Conservation (phyloP, 106 monocot species). For the Dendrobium chrysotoxum region DNA sequence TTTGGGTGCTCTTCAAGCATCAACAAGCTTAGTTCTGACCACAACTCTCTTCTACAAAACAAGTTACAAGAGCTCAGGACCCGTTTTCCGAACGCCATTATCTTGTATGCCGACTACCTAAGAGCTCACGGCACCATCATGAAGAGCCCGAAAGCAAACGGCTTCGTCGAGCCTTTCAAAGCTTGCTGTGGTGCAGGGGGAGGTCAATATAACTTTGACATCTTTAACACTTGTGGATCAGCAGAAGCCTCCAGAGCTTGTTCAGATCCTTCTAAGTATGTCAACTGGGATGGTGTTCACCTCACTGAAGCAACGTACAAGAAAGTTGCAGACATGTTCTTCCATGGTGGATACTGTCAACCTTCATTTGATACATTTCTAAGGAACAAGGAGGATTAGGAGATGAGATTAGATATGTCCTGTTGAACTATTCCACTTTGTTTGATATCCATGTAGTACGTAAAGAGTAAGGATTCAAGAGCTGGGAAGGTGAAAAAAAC, state of each 20-base stretch:
- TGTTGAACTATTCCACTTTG: too few species aligned
- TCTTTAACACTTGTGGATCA: constrained; percentile 70
- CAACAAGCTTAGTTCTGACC: constrained; percentile 41
- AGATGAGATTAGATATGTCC: too few species aligned
- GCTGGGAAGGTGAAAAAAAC: too few species aligned
- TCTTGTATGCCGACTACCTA: constrained; percentile 81
- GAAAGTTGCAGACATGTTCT: constrained; percentile 69
- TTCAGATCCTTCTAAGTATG: constrained; percentile 39
- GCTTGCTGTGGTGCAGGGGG: constrained; percentile 77
- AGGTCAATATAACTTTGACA: constrained; percentile 64
- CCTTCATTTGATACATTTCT: constrained; percentile 31
- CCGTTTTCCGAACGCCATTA: constrained; percentile 40
- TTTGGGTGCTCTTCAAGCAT: constrained; percentile 43
- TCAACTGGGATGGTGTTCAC: constrained; percentile 97
- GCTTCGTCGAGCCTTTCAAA: constrained; percentile 64
- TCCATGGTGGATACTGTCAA: constrained; percentile 35
- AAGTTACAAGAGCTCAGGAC: constrained; percentile 35
- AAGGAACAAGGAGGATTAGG: too few species aligned
- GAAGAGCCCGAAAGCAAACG: constrained; percentile 34
- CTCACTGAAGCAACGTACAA: constrained; percentile 81
- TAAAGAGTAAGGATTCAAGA: too few species aligned
- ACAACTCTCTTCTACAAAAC: constrained; percentile 50
- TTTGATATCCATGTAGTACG: too few species aligned
- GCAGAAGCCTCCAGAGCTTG: constrained; percentile 44
- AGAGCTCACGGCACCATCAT: constrained; percentile 52